Percentiles rank a stretch among this genome's conserved stretches.
Conservation (phyloP, 495 filamentous ascomycete species). For the Hyaloscypha finlandica region DNA sequence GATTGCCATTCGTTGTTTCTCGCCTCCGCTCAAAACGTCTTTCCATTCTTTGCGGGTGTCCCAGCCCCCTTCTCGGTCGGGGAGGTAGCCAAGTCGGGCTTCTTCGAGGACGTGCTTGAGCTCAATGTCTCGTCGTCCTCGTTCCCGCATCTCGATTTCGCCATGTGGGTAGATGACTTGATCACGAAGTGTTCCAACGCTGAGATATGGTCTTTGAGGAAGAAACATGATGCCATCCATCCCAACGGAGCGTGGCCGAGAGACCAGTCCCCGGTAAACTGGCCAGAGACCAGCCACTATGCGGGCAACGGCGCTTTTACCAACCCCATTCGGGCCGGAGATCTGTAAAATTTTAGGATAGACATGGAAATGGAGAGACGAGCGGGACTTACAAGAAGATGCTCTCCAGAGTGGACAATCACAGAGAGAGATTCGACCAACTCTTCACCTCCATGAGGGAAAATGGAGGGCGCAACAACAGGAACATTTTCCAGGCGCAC, state of each 20-base stretch:
- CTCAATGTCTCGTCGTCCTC: conserved; percentile 70
- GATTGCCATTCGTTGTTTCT: conserved; percentile 94
- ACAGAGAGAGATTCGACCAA: conserved; percentile 86
- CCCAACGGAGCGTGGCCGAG: conserved; percentile 75
- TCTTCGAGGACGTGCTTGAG: conserved; percentile 77
- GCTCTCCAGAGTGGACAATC: conserved; percentile 85
- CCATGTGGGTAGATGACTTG: conserved; percentile 98
- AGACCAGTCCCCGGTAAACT: conserved; percentile 85
- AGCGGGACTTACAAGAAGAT: conserved; percentile 62
- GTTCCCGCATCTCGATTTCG: conserved; percentile 88
- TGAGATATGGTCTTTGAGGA: conserved; percentile 91
- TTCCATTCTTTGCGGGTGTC: conserved; percentile 98
- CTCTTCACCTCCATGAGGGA: conserved; percentile 84
- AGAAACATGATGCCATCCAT: conserved; percentile 97
- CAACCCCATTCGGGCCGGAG: conserved; percentile 92
- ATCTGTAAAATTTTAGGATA: conserved; percentile 47
- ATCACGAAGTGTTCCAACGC: conserved; percentile 91
- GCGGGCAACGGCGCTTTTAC: conserved; percentile 87
- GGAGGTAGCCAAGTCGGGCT: conserved; percentile 84
- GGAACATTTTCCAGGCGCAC: conserved; percentile 93
- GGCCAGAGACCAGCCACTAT: conserved; percentile 96
- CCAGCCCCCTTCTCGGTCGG: conserved; percentile 93
- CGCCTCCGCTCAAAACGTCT: conserved; percentile 93
- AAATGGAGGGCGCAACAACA: conserved; percentile 82
- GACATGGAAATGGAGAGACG: background rate